Evolutionary conservation across 257 asterid genomes (phyloP).

Genomic region (Lantana camara): DNA sequence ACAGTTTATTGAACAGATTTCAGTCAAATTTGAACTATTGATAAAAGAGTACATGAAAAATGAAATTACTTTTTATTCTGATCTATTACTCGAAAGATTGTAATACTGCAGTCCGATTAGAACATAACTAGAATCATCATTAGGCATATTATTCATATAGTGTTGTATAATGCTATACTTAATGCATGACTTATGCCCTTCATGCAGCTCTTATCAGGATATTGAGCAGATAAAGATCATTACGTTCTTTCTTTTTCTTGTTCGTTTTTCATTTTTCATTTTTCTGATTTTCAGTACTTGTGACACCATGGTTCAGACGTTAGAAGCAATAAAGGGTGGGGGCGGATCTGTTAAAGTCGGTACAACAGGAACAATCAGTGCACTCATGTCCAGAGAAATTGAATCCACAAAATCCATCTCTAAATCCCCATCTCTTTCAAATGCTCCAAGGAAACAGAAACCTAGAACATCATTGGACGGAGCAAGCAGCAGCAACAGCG

Average conservation of each 20-base stretch:
- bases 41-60: not conserved
- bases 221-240: slow-evolving; percentile 16
- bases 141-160: not conserved
- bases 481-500: slow-evolving; percentile 65
- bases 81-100: not conserved
- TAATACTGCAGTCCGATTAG: not conserved
- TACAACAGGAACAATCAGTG: slow-evolving; percentile 78
- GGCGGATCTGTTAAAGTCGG: slow-evolving; percentile 86
- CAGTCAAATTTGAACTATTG: slow-evolving; percentile 29
- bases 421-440: slow-evolving; percentile 31
- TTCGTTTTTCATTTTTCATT: too few relatives aligned
- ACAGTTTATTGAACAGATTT: not conserved
- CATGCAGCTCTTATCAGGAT: slow-evolving; percentile 30
- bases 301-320: slow-evolving; percentile 56
- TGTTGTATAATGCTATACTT: not conserved
- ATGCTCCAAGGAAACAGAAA: slow-evolving; percentile 40
- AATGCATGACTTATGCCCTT: slow-evolving; percentile 15
- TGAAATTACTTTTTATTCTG: slow-evolving; percentile 24
- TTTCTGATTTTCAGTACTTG: not conserved
- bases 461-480: slow-evolving; percentile 41
- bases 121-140: not conserved
- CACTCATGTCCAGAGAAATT: slow-evolving; percentile 76
- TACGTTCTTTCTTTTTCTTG: too few relatives aligned
- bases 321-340: slow-evolving; percentile 72
- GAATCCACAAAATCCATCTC: slow-evolving; percentile 49